Evolutionary conservation across 495 filamentous ascomycete species (phyloP), one percentile per base, ranked within the genome.

Genomic region (Penicillium pancosmium): DNA sequence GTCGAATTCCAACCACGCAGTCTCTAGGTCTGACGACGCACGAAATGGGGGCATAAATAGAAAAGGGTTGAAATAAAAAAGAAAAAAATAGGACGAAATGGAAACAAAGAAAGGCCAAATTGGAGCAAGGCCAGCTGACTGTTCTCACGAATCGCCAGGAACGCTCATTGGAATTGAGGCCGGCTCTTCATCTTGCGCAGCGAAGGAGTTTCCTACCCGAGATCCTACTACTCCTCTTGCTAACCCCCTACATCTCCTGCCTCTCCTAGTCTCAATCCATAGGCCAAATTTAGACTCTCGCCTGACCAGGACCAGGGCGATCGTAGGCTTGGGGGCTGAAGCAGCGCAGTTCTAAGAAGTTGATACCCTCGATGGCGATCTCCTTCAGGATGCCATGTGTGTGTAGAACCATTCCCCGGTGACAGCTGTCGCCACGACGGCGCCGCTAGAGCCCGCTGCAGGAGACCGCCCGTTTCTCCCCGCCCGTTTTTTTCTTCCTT

Each of bases 381-480:
- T 55, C 52, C 44, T 44, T 52, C 23, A 16, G 19, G 8, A 25
- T 23, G 47, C 56, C 63, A 66, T 56, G 56, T 63, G 60, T 59
- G 50, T 44, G 13, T 44, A n/a, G 15, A n/a, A 16, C 41, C 23
- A 25, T 12, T 48, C n/a, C 19, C 19, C 13, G 46, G 46, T 48
- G 23, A 48, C 46, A 27, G 54, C 48, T 59, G 54, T 53, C 44
- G 49, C 21, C 49, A 50, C 52, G 33, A 58, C 60, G 55, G 49
- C 52, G 47, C 40, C 48, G 58, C 65, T 68, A 62, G 63, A 36
- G 25, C 21, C 47, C 57, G 62, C 67, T 74, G 75, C 75, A 75
- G 68, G 67, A 74, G 61, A 61, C 68, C 73, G 71, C 50, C 73
- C 73, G 73, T 76, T 73, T 62, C 60, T 61, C 53, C 57, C 59